A percentile compares a stretch with the other conserved stretches of the same genome.
Conservation (phyloP, 208 protist species). For the Balamuthia mandrillaris region DNA sequence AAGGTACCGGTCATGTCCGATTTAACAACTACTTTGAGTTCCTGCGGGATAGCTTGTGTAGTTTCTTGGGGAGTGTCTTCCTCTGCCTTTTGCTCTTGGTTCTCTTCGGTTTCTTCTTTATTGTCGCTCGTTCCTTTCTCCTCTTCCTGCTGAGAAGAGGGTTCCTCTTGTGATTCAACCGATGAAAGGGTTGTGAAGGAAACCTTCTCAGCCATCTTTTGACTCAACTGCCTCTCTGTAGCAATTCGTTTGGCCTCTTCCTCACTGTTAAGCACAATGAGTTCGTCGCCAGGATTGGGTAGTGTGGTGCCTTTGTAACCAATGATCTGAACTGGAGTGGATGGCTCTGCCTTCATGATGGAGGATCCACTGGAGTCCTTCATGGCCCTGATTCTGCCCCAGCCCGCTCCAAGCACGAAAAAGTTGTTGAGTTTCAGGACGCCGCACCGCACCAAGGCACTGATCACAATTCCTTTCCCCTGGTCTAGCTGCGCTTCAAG, state of each 20-base stretch:
- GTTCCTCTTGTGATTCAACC: too few relatives aligned
- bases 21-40: slow-evolving; percentile 58
- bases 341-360: slow-evolving; percentile 45
- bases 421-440: slow-evolving; percentile 54
- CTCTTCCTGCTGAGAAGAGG: background rate
- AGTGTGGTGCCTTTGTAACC: slow-evolving; percentile 57
- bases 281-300: slow-evolving; percentile 55
- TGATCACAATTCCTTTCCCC: slow-evolving; percentile 14
- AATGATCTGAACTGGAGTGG: slow-evolving; percentile 56
- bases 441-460: slow-evolving; percentile 57
- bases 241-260: slow-evolving; percentile 50
- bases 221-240: slow-evolving; percentile 32
- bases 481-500: slow-evolving; percentile 76
- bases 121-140: background rate
- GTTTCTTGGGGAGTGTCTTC: too few relatives aligned
- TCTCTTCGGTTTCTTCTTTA: background rate
- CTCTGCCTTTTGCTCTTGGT: too few relatives aligned
- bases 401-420: slow-evolving; percentile 59
- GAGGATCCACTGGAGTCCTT: background rate
- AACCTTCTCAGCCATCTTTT: background rate
- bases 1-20: slow-evolving; percentile 57
- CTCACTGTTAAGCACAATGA: slow-evolving; percentile 50
- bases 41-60: too few relatives aligned
- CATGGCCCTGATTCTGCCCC: slow-evolving; percentile 57
- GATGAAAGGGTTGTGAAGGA: background rate